Conservation (phyloP, 192 early-diverging fungal genomes). For the Coemansia sp. region DNA sequence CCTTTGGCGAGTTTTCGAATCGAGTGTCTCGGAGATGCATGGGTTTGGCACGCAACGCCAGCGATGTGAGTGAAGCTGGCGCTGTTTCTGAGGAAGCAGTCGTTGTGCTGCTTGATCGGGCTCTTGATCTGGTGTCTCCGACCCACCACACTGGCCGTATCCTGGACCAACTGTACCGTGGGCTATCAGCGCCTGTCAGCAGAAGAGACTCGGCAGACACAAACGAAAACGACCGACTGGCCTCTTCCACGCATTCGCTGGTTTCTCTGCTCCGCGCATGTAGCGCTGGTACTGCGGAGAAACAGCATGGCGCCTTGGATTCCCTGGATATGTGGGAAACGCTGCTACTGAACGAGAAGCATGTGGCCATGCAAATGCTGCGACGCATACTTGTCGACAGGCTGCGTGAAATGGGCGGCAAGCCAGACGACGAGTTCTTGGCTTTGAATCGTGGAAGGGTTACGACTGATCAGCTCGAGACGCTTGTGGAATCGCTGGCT, state of each 20-base stretch:
- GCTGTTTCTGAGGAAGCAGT: constrained; percentile 9
- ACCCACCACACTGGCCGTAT: constrained; percentile 31
- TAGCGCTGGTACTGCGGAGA: no score
- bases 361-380: constrained; percentile 37
- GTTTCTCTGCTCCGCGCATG: constrained; percentile 20
- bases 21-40: constrained; percentile 32
- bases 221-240: background rate
- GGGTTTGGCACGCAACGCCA: constrained; percentile 10
- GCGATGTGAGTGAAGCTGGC: background rate
- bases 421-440: background rate
- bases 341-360: constrained; percentile 27
- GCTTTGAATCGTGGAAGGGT: constrained; percentile 14
- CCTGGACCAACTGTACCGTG: constrained; percentile 33
- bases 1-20: constrained; percentile 31
- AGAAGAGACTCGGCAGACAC: background rate
- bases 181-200: constrained; percentile 3
- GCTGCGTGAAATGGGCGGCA: background rate
- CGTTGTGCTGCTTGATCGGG: constrained; percentile 45
- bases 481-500: constrained; percentile 14
- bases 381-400: constrained; percentile 18
- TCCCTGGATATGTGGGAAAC: constrained; percentile 28
- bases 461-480: constrained; percentile 27
- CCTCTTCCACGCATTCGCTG: constrained; percentile 5
- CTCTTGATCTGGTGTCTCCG: constrained; percentile 36
- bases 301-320: background rate